Conservation (phyloP, 2,329 filamentous ascomycete genomes). For the Dactylellina haptotyla region DNA sequence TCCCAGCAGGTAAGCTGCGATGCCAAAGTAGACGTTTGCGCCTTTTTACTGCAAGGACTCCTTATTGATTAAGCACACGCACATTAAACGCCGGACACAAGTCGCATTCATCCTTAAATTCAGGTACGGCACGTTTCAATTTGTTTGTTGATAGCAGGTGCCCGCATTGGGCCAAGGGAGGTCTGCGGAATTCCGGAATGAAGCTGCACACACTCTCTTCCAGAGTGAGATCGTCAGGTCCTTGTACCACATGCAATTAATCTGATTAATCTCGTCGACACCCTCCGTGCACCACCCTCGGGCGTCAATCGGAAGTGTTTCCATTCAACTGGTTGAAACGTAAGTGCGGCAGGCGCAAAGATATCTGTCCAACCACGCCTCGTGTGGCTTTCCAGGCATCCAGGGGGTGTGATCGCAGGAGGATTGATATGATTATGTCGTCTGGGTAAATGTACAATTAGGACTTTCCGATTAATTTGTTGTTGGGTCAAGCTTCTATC, state of each 20-base stretch:
- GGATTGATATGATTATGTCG: conserved; percentile 1
- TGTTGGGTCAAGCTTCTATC: conserved; percentile 33
- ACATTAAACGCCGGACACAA: conserved; percentile 9
- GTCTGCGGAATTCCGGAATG: conserved; percentile 9
- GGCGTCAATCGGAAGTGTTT: conserved; percentile 48
- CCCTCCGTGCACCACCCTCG: not conserved
- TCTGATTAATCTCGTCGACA: conserved; percentile 36
- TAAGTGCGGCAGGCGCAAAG: conserved; percentile 20
- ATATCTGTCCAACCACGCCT: not conserved
- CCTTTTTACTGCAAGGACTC: conserved; percentile 26
- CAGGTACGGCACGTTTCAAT: conserved; percentile 44
- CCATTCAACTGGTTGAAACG: conserved; percentile 9
- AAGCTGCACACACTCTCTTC: conserved; percentile 11
- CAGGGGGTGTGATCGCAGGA: conserved; percentile 14
- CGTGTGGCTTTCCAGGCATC: conserved; percentile 49
- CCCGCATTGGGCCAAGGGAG: conserved; percentile 33
- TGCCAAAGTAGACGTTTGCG: conserved; percentile 29
- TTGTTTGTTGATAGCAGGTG: conserved; percentile 9
- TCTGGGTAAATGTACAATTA: conserved; percentile 18
- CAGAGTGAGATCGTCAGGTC: conserved; percentile 28
- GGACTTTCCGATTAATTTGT: conserved; percentile 18
- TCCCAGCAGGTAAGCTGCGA: not conserved
- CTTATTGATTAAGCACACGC: conserved; percentile 26
- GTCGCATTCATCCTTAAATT: conserved; percentile 29
- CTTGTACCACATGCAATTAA: conserved; percentile 9